phyloP scores from a whole-genome alignment of 2,329 filamentous ascomycete species.

The Gnomoniopsis sp. region DNA sequence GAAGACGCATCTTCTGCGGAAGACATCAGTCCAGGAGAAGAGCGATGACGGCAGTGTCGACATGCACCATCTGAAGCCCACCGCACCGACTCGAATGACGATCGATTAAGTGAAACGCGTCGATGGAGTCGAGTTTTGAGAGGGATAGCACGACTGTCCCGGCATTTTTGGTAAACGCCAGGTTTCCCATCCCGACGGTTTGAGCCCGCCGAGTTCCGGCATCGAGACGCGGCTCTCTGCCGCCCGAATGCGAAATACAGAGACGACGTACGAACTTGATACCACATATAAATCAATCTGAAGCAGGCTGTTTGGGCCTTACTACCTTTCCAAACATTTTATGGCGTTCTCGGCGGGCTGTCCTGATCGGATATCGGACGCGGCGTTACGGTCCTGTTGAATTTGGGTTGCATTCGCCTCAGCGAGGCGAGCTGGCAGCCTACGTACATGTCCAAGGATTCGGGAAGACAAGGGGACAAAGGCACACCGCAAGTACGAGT shows the following conservation, averaged over 20 bases:
- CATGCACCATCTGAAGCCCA: conserved; percentile 54
- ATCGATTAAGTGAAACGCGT: conserved; percentile 46
- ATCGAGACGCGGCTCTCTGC: conserved; percentile 6
- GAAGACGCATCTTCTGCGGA: conserved; percentile 74
- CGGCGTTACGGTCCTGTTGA: conserved; percentile 11
- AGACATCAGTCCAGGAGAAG: conserved; percentile 48
- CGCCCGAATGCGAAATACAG: conserved; percentile 16
- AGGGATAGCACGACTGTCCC: background rate
- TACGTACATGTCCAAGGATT: background rate
- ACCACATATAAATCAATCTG: conserved; percentile 8
- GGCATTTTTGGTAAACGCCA: conserved; percentile 2
- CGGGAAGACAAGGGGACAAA: background rate
- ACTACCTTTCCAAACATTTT: conserved; percentile 3
- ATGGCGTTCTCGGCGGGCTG: conserved; percentile 15
- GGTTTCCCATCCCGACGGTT: conserved; percentile 14
- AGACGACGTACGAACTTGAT: conserved; percentile 15
- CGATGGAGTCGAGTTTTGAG: background rate
- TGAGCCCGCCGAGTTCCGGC: conserved; percentile 7
- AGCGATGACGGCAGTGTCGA: conserved; percentile 54
- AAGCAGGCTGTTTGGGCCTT: conserved; percentile 1
- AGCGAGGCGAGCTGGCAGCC: background rate
- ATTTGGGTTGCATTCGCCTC: conserved; percentile 1
- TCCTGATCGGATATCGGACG: conserved; percentile 3
- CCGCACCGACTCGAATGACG: conserved; percentile 55
- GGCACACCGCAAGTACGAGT: background rate